These are phyloP conservation scores for Malassezia furfur DNA, from an alignment of 1,284 basidiomycete genomes.

Conservation along the genomic window DNA sequence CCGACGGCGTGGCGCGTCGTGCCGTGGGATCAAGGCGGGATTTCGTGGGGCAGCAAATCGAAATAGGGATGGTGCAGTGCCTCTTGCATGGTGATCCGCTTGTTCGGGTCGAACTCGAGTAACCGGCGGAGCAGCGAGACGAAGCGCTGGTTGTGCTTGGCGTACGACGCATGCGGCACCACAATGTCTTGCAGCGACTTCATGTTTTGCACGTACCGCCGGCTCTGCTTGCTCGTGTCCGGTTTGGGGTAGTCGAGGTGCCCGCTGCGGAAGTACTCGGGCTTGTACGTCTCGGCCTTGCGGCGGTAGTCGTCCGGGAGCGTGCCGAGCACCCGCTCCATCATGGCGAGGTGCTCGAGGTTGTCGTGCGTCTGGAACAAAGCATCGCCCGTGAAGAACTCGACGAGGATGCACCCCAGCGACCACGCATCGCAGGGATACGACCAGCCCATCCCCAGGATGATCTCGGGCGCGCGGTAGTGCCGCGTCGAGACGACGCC, in stretches of 20 bases:
- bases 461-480: conserved; percentile 98
- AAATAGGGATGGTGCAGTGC: conserved; percentile 46
- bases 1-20: too few relatives aligned
- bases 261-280: conserved; percentile 80
- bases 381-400: conserved; percentile 94
- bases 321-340: conserved; percentile 96
- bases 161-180: conserved; percentile 46
- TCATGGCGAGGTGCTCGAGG: conserved; percentile 97
- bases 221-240: conserved; percentile 74
- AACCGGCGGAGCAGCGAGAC: conserved; percentile 75
- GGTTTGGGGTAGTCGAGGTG: conserved; percentile 86
- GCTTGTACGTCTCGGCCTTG: conserved; percentile 57
- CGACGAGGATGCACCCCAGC: conserved; percentile 94
- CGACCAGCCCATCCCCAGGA: conserved; percentile 88
- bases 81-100: conserved; percentile 49
- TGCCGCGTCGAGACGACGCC: conserved; percentile 94
- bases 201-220: conserved; percentile 84
- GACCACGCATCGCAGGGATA: conserved; percentile 98
- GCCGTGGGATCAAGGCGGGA: conserved; percentile 21
- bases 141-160: conserved; percentile 62
- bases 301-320: conserved; percentile 73
- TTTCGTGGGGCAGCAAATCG: conserved; percentile 31
- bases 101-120: conserved; percentile 79
- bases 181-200: conserved; percentile 79
- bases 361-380: conserved; percentile 99